These are phyloP conservation scores for Alternaria consortialis DNA, from an alignment of 2,329 filamentous ascomycete species.

Conservation along the genomic window DNA sequence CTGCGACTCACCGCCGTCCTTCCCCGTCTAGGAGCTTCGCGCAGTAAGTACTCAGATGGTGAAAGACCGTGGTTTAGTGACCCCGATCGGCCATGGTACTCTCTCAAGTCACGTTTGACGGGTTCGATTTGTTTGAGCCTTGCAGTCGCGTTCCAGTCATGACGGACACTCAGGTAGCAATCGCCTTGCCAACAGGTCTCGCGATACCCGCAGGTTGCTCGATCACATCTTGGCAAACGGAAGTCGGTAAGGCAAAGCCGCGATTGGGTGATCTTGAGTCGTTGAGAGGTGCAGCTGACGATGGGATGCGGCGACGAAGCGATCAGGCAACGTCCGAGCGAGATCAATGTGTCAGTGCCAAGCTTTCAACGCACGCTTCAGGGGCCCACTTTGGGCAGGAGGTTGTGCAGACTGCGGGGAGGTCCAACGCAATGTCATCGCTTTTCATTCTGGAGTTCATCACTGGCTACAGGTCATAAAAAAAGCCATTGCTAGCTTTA, in stretches of 20 bases:
- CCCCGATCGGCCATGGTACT: not conserved
- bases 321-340: not conserved
- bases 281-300: conserved; percentile 2
- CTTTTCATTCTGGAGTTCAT: not conserved
- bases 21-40: not conserved
- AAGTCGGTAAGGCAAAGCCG: conserved; percentile 4
- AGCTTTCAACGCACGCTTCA: conserved; percentile 8
- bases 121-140: not conserved
- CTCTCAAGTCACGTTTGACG: not conserved
- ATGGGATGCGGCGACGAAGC: conserved; percentile 10
- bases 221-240: not conserved
- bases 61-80: not conserved
- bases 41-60: not conserved
- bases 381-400: conserved; percentile 8
- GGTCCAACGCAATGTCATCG: not conserved
- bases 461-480: not conserved
- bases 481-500: not conserved
- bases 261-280: conserved; percentile 6
- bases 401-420: conserved; percentile 16
- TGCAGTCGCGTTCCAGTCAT: not conserved
- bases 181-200: not conserved
- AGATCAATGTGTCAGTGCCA: conserved; percentile 20
- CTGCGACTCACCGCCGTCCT: conserved; percentile 12
- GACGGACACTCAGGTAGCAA: not conserved
- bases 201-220: not conserved